phyloP scores from a whole-genome alignment of 345 rosid genomes.

The Adansonia digitata region DNA sequence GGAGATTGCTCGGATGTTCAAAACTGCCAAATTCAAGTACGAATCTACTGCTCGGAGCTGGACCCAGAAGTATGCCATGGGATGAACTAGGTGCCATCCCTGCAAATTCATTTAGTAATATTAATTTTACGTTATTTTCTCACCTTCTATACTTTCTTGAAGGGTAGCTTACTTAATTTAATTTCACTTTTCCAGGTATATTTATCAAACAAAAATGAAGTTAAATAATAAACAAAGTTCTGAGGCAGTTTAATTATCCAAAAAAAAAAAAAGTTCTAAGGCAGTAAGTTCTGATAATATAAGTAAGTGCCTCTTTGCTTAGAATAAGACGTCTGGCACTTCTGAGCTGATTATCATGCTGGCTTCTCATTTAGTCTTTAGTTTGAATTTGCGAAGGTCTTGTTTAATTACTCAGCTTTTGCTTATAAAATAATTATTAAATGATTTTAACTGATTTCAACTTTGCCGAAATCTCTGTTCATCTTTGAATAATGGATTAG shows the following conservation, averaged over 20 bases:
- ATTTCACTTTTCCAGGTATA: background rate
- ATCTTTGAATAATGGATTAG: too few relatives aligned
- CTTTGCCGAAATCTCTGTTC: background rate
- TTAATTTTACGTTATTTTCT: too few relatives aligned
- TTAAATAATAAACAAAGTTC: background rate
- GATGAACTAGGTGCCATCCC: slow-evolving; percentile 15
- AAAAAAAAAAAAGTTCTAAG: too few relatives aligned
- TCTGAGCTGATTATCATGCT: background rate
- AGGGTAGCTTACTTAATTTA: background rate
- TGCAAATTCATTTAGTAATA: too few relatives aligned
- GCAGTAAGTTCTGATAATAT: background rate
- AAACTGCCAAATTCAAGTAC: slow-evolving; percentile 47
- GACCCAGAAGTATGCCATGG: slow-evolving; percentile 69
- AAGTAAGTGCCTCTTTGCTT: background rate
- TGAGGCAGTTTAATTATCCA: too few relatives aligned
- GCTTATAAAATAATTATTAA: background rate
- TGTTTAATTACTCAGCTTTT: background rate
- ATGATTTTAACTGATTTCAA: background rate
- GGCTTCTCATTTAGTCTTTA: background rate
- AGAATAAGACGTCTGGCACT: background rate
- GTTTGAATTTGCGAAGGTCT: background rate
- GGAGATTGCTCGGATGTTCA: slow-evolving; percentile 58
- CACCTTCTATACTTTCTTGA: too few relatives aligned
- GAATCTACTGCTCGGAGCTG: slow-evolving; percentile 59
- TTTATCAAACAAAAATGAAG: background rate